A percentile compares a stretch with the other conserved stretches of the same genome.
Evolutionary conservation across 257 asterid species (phyloP).

Genomic region (Gentiana dahurica): DNA sequence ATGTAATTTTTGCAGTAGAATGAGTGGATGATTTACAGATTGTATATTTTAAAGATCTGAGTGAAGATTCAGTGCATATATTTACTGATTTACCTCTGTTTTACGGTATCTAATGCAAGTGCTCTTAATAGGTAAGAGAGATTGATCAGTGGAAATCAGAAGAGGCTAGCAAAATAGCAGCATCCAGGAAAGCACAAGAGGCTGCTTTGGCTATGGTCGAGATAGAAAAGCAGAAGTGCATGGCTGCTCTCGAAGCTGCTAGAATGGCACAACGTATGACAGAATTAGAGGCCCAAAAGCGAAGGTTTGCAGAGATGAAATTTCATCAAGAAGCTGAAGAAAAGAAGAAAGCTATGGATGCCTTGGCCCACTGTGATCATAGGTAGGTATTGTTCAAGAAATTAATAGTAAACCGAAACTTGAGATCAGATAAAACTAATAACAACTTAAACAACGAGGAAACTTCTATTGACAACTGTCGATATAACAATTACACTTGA

Average conservation of each 20-base stretch:
- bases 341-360: slow-evolving; percentile 53
- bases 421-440: too few relatives aligned
- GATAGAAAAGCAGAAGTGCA: slow-evolving; percentile 63
- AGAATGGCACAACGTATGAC: slow-evolving; percentile 63
- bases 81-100: background rate
- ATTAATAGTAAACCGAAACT: too few relatives aligned
- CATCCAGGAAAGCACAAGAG: slow-evolving; percentile 33
- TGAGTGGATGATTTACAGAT: too few relatives aligned
- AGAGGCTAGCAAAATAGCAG: slow-evolving; percentile 31
- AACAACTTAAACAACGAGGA: too few relatives aligned
- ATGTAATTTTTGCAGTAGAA: too few relatives aligned
- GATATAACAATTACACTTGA: too few relatives aligned
- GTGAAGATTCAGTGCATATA: background rate
- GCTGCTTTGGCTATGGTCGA: slow-evolving; percentile 43
- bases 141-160: slow-evolving; percentile 27
- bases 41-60: too few relatives aligned
- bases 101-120: background rate
- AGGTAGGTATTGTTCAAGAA: slow-evolving; percentile 2
- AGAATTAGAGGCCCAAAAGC: slow-evolving; percentile 53
- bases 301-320: slow-evolving; percentile 49
- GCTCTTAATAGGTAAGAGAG: slow-evolving; percentile 34
- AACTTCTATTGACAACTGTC: too few relatives aligned
- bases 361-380: slow-evolving; percentile 29
- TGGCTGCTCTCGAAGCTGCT: slow-evolving; percentile 70
- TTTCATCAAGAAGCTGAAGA: slow-evolving; percentile 43